Evolutionary conservation across 768 basidiomycete species (phyloP).

Genomic region (Pholiota microspora): DNA sequence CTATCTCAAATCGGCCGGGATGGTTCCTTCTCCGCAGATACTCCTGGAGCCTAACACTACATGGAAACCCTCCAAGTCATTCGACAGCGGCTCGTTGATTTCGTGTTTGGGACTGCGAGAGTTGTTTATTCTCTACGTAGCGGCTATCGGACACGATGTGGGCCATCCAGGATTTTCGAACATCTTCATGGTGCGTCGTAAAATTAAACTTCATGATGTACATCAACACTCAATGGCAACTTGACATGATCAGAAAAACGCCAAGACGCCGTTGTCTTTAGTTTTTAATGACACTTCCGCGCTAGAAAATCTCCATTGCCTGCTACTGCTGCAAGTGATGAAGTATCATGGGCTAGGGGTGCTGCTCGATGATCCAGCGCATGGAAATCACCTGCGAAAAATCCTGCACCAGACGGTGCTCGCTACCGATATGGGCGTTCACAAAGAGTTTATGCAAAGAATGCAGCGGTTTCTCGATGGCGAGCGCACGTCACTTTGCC

Average conservation of each 20-base stretch:
- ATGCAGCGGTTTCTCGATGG: constrained; percentile 52
- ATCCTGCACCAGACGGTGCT: constrained; percentile 81
- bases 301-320: constrained; percentile 89
- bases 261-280: constrained; percentile 81
- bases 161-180: constrained; percentile 96
- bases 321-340: constrained; percentile 77
- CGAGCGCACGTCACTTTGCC: constrained; percentile 34
- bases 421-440: constrained; percentile 94
- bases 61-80: constrained; percentile 36
- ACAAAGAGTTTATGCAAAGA: constrained; percentile 76
- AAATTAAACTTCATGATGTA: background rate
- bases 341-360: constrained; percentile 73
- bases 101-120: constrained; percentile 63
- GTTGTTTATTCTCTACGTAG: constrained; percentile 81
- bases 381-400: constrained; percentile 57
- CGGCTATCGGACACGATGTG: constrained; percentile 96
- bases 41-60: constrained; percentile 50
- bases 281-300: constrained; percentile 90
- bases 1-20: constrained; percentile 75
- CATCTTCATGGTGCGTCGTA: constrained; percentile 77
- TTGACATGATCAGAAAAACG: constrained; percentile 72
- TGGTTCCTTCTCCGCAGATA: constrained; percentile 76
- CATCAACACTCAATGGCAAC: constrained; percentile 2
- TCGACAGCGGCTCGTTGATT: constrained; percentile 37
- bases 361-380: constrained; percentile 55